phyloP scores from a whole-genome alignment of 345 rosid species.

The Cardamine occulta region DNA sequence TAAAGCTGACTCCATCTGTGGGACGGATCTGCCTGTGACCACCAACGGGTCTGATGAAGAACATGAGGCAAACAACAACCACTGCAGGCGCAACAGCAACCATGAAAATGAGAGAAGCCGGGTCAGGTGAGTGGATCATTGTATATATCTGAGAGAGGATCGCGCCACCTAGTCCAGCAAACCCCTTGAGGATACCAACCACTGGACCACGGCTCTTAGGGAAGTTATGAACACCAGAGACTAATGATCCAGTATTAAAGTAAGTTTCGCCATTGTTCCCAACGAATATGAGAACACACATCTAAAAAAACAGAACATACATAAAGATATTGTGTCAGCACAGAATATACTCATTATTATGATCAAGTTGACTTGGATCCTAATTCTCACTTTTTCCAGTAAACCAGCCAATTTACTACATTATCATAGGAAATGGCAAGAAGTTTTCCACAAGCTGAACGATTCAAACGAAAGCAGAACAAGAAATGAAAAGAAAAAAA shows the following conservation, averaged over 20 bases:
- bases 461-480: constrained; percentile 6
- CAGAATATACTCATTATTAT: neutral
- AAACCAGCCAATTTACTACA: constrained; percentile 1
- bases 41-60: constrained; percentile 85
- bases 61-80: constrained; percentile 77
- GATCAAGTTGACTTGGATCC: neutral
- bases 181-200: constrained; percentile 96
- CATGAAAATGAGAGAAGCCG: constrained; percentile 90
- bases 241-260: constrained; percentile 91
- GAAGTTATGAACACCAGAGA: constrained; percentile 95
- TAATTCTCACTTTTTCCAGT: neutral
- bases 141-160: constrained; percentile 88
- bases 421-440: neutral
- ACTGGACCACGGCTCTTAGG: constrained; percentile 98
- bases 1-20: constrained; percentile 67
- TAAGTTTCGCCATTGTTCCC: constrained; percentile 97
- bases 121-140: constrained; percentile 72
- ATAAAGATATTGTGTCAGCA: constrained; percentile 4
- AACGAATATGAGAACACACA: constrained; percentile 88
- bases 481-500: neutral
- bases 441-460: neutral
- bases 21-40: constrained; percentile 87
- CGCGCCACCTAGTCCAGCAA: constrained; percentile 97
- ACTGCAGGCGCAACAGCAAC: constrained; percentile 92
- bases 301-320: constrained; percentile 49